Percentiles rank a stretch among this genome's conserved stretches.
phyloP scores from a whole-genome alignment of 805 yeast genomes.

The Candida silvicultrix region DNA sequence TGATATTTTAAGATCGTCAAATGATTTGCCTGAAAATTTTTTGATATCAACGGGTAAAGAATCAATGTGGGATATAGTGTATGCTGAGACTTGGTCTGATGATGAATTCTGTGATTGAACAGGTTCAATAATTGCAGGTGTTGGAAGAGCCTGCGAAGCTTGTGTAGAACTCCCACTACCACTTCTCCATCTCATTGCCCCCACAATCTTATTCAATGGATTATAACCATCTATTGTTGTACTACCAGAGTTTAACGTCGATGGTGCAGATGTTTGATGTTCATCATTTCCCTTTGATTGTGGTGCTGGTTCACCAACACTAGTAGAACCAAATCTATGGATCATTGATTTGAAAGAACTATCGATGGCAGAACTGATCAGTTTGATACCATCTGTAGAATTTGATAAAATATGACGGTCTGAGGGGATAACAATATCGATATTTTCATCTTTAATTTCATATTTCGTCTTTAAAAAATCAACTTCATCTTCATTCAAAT shows the following conservation, averaged over 20 bases:
- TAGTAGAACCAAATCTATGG: not conserved
- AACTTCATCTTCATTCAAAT: not conserved
- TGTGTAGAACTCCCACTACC: not conserved
- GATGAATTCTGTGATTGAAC: not conserved
- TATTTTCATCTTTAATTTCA: not conserved
- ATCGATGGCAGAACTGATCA: slow-evolving; percentile 3
- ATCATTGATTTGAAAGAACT: slow-evolving; percentile 3
- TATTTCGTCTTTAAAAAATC: not conserved
- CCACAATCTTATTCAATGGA: not conserved
- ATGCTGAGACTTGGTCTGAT: not conserved
- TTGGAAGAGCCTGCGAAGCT: not conserved
- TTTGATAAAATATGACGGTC: not conserved
- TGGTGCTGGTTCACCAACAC: not conserved
- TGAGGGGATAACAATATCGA: not conserved
- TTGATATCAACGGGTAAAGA: slow-evolving; percentile 6
- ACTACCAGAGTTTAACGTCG: not conserved
- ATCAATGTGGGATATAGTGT: not conserved
- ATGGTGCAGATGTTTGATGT: not conserved
- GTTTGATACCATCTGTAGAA: slow-evolving; percentile 1
- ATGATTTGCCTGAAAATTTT: slow-evolving; percentile 9
- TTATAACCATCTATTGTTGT: not conserved
- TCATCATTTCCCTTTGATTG: not conserved
- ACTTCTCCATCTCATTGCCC: slow-evolving; percentile 1
- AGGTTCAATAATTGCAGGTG: not conserved
- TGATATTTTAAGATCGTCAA: slow-evolving; percentile 11